These are phyloP conservation scores for Colletotrichum neosansevieriae DNA, from an alignment of 2,329 filamentous ascomycete species.

Conservation along the genomic window DNA sequence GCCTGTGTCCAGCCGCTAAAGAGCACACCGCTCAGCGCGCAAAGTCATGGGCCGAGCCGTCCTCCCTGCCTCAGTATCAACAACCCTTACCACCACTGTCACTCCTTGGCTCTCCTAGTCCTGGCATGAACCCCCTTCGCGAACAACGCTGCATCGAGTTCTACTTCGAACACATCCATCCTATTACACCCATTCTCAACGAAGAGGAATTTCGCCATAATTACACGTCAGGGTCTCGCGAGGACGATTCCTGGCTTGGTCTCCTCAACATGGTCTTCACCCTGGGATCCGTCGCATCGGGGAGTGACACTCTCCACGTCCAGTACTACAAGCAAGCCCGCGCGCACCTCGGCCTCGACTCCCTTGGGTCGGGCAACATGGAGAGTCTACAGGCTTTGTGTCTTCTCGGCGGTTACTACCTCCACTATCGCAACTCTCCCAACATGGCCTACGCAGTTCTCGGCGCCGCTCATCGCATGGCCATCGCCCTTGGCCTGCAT, in stretches of 20 bases:
- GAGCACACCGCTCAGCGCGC: constrained; percentile 45
- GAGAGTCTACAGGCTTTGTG: constrained; percentile 43
- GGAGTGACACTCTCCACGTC: constrained; percentile 66
- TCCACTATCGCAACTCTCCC: constrained; percentile 44
- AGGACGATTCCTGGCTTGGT: constrained; percentile 70
- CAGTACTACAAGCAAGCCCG: constrained; percentile 68
- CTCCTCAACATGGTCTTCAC: constrained; percentile 73
- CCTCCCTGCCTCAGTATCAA: constrained; percentile 47
- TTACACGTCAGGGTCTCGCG: constrained; percentile 55
- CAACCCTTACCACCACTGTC: constrained; percentile 46
- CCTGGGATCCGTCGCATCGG: constrained; percentile 70
- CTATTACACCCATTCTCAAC: constrained; percentile 70
- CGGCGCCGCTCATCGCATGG: constrained; percentile 41
- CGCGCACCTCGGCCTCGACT: constrained; percentile 65
- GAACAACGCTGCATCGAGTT: constrained; percentile 63
- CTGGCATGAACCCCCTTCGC: constrained; percentile 51
- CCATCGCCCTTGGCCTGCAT: constrained; percentile 42
- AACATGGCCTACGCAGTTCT: constrained; percentile 43
- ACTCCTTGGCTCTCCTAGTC: constrained; percentile 49
- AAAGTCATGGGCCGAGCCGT: constrained; percentile 42
- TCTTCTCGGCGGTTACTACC: constrained; percentile 42
- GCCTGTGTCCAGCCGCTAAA: constrained; percentile 48
- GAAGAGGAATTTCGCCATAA: constrained; percentile 63
- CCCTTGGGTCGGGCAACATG: constrained; percentile 58
- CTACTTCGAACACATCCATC: constrained; percentile 72